Evolutionary conservation across 805 yeast species (phyloP).

Genomic region (Candida nitratophila): DNA sequence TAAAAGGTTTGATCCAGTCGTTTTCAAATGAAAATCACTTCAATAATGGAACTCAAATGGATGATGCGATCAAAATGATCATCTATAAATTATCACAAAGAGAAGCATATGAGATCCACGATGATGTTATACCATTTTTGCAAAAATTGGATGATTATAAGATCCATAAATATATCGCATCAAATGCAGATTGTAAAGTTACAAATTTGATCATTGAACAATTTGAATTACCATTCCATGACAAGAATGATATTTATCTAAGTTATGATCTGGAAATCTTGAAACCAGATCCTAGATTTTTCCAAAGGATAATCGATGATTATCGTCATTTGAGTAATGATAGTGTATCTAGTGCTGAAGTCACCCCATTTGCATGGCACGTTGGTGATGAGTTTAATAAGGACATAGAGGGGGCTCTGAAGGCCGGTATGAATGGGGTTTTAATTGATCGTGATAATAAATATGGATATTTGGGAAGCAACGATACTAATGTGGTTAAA

Average conservation of each 20-base stretch:
- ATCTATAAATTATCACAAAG: slow-evolving; percentile 40
- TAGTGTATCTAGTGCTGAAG: neutral
- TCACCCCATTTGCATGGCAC: slow-evolving; percentile 41
- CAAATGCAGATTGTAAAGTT: slow-evolving; percentile 61
- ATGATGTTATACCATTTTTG: slow-evolving; percentile 46
- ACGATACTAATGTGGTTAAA: no score
- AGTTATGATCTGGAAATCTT: slow-evolving; percentile 49
- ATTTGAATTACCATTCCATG: slow-evolving; percentile 29
- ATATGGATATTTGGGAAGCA: slow-evolving; percentile 8
- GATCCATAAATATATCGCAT: slow-evolving; percentile 37
- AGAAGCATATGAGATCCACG: slow-evolving; percentile 46
- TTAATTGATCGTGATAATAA: slow-evolving; percentile 14
- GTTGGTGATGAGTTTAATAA: slow-evolving; percentile 55
- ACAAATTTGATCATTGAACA: slow-evolving; percentile 34
- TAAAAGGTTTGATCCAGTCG: slow-evolving; percentile 31
- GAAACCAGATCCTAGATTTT: slow-evolving; percentile 49
- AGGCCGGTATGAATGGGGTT: slow-evolving; percentile 59
- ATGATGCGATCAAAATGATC: slow-evolving; percentile 35
- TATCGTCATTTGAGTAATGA: no score
- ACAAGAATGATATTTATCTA: slow-evolving; percentile 36
- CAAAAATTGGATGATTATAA: slow-evolving; percentile 12
- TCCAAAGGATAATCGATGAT: slow-evolving; percentile 29
- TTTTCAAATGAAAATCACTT: neutral
- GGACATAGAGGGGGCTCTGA: slow-evolving; percentile 45
- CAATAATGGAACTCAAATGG: neutral